Conservation (phyloP, 805 yeast species). For the Yarrowia yakushimensis region DNA sequence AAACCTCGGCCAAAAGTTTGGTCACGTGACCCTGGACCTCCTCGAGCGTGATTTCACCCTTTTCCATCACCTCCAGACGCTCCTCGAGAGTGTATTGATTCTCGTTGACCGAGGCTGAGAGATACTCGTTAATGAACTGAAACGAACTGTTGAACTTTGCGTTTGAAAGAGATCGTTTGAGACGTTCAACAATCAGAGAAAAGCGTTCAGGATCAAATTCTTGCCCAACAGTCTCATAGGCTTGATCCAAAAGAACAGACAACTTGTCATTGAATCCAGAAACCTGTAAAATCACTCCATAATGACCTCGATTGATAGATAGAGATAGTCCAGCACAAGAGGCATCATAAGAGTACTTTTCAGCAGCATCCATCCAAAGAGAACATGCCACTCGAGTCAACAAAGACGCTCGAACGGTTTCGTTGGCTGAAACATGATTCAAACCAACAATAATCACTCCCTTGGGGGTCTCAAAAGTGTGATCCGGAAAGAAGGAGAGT, state of each 20-base stretch:
- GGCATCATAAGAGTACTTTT: conserved; percentile 2
- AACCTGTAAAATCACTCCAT: not conserved
- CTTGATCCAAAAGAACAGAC: not conserved
- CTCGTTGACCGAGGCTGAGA: not conserved
- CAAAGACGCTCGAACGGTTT: not conserved
- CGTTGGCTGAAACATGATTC: not conserved
- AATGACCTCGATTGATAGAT: not conserved
- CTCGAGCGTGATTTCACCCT: conserved; percentile 35
- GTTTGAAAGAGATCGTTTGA: not conserved
- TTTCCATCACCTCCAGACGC: conserved; percentile 63
- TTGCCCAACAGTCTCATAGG: not conserved
- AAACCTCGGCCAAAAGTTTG: not conserved
- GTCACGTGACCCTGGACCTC: not conserved
- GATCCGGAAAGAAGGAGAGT: not conserved
- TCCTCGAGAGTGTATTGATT: conserved; percentile 45
- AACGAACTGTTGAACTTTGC: not conserved
- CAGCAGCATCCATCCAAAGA: conserved; percentile 9
- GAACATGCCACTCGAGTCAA: not conserved
- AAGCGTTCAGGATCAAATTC: conserved; percentile 3
- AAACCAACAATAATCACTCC: not conserved
- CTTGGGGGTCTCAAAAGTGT: conserved; percentile 14
- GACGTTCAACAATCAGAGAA: not conserved
- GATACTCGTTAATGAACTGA: not conserved
- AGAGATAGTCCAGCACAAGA: not conserved
- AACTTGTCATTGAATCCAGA: conserved; percentile 4